phyloP scores from a whole-genome alignment of 768 basidiomycete species.

The Leccinum fibrillosum region DNA sequence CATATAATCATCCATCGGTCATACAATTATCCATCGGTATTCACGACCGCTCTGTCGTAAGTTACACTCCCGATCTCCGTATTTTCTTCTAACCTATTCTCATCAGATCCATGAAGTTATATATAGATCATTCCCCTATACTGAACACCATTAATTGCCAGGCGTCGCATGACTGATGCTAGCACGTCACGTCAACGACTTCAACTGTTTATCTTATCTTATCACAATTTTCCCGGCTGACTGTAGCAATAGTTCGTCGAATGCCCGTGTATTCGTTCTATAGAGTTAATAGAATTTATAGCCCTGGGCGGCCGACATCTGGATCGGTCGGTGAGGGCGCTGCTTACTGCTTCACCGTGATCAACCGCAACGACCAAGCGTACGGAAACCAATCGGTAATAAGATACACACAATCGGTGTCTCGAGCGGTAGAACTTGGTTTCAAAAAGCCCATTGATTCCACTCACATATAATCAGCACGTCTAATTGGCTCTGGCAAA shows the following conservation, averaged over 20 bases:
- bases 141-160: neutral
- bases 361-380: neutral
- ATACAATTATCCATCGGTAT: neutral
- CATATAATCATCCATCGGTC: neutral
- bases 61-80: neutral
- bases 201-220: constrained; percentile 1
- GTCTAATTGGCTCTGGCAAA: neutral
- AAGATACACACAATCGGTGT: neutral
- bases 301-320: neutral
- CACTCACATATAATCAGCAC: neutral
- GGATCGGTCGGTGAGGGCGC: neutral
- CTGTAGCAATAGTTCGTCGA: constrained; percentile 20
- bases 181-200: neutral
- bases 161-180: constrained; percentile 2
- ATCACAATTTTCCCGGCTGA: neutral
- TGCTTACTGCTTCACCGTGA: neutral
- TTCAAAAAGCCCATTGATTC: neutral
- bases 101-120: constrained; percentile 5
- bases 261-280: constrained; percentile 2
- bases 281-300: neutral
- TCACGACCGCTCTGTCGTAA: neutral
- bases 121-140: neutral
- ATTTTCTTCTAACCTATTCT: neutral
- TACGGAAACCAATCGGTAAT: neutral
- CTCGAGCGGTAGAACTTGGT: neutral